Evolutionary conservation across 75 land plant genomes (phyloP).

Genomic region (Picea glauca): DNA sequence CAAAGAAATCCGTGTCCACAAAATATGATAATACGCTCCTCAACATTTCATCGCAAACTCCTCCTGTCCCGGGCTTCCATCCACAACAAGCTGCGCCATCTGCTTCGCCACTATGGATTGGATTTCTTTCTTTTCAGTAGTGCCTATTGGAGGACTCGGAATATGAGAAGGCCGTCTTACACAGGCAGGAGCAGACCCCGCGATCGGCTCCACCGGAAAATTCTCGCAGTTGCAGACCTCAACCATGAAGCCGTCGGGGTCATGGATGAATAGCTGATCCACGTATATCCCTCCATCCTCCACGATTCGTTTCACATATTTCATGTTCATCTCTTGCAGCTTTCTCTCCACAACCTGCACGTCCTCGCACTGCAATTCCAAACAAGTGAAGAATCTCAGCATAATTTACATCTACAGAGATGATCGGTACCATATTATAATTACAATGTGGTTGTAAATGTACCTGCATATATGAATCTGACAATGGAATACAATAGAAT

Average conservation of each 20-base stretch:
- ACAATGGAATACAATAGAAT: background rate
- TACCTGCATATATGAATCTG: background rate
- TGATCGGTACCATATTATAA: background rate
- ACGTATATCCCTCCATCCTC: background rate
- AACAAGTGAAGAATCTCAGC: background rate
- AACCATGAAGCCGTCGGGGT: background rate
- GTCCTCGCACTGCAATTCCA: background rate
- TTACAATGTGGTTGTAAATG: background rate
- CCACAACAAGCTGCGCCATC: background rate
- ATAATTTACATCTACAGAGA: background rate
- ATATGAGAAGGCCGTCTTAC: background rate
- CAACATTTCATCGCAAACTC: no score
- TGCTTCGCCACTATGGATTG: background rate
- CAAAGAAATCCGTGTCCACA: no score
- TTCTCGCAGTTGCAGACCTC: background rate
- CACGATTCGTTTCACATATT: background rate
- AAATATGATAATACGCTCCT: no score
- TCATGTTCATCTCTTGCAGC: background rate
- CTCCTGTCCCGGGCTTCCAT: no score
- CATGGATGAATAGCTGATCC: background rate
- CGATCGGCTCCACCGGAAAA: background rate
- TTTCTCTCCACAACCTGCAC: background rate
- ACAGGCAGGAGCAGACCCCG: background rate
- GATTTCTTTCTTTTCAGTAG: background rate
- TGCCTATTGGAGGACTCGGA: background rate